Percentiles rank a stretch among this genome's conserved stretches.
Evolutionary conservation across 176 grass and related monocot species (phyloP).

Genomic region (Saccharum officinarum): DNA sequence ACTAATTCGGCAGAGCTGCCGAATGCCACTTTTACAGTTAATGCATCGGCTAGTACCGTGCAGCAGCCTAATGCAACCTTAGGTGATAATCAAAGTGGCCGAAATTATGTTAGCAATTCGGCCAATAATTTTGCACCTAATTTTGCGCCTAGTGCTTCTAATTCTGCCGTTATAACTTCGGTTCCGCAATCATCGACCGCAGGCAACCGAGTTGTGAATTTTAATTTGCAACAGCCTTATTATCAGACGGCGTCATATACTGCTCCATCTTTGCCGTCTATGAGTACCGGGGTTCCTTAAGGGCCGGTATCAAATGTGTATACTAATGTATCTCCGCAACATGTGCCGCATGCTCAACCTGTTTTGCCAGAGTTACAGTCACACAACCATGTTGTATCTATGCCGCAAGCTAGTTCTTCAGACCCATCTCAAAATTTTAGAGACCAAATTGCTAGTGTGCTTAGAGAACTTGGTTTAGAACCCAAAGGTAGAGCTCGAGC

Average conservation of each 20-base stretch:
- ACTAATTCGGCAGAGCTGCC: neutral
- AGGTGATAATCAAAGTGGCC: neutral
- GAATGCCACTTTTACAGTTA: neutral
- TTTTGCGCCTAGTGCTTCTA: neutral
- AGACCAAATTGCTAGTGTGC: too few relatives aligned
- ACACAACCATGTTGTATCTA: neutral
- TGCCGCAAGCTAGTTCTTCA: too few relatives aligned
- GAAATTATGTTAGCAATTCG: neutral
- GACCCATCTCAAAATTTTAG: too few relatives aligned
- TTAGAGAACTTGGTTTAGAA: too few relatives aligned
- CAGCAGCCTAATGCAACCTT: neutral
- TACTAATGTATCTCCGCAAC: neutral
- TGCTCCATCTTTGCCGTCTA: neutral
- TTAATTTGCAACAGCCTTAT: neutral
- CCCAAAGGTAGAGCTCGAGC: too few relatives aligned
- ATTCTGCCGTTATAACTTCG: neutral
- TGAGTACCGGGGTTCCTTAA: neutral
- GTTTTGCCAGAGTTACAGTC: neutral
- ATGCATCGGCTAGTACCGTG: neutral
- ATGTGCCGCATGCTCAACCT: neutral
- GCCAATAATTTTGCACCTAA: neutral
- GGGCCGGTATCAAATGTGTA: neutral
- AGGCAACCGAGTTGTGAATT: neutral
- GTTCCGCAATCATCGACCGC: neutral
- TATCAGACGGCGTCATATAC: neutral